phyloP scores from a whole-genome alignment of 164 flowering plant genomes.

The Piper betle region DNA sequence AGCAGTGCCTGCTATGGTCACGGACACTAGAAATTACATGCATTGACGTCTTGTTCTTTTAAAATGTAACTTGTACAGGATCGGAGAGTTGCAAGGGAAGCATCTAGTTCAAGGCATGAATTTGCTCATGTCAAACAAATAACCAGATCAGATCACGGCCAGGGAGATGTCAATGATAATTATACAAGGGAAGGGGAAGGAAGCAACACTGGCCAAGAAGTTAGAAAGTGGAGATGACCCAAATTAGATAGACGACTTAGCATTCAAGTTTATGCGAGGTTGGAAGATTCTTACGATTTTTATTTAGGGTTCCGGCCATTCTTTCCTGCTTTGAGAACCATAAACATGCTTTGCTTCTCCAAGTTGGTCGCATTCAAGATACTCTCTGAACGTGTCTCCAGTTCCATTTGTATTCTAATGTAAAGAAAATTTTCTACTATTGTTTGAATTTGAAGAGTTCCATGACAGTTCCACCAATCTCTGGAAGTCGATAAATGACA shows the following conservation, averaged over 20 bases:
- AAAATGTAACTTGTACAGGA: slow-evolving; percentile 29
- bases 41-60: neutral
- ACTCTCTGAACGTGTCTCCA: neutral
- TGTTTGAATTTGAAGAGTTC: neutral
- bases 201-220: slow-evolving; percentile 17
- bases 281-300: slow-evolving; percentile 1
- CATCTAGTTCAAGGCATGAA: slow-evolving; percentile 19
- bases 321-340: neutral
- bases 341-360: neutral
- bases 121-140: slow-evolving; percentile 14
- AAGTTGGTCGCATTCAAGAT: neutral
- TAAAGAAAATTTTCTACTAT: neutral
- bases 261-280: slow-evolving; percentile 8
- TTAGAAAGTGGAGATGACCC: slow-evolving; percentile 28
- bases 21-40: too few relatives aligned
- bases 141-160: slow-evolving; percentile 16
- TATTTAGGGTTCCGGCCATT: slow-evolving; percentile 3
- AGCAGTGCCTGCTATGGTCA: too few relatives aligned
- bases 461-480: neutral
- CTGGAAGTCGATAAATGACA: neutral
- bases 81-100: slow-evolving; percentile 27
- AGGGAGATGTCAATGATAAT: slow-evolving; percentile 18
- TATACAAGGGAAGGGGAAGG: slow-evolving; percentile 25
- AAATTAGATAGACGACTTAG: slow-evolving; percentile 16
- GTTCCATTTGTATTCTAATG: neutral